Percentiles rank a stretch among this genome's conserved stretches.
Evolutionary conservation across 257 asterid genomes (phyloP).

Genomic region (Nicotiana undulata): DNA sequence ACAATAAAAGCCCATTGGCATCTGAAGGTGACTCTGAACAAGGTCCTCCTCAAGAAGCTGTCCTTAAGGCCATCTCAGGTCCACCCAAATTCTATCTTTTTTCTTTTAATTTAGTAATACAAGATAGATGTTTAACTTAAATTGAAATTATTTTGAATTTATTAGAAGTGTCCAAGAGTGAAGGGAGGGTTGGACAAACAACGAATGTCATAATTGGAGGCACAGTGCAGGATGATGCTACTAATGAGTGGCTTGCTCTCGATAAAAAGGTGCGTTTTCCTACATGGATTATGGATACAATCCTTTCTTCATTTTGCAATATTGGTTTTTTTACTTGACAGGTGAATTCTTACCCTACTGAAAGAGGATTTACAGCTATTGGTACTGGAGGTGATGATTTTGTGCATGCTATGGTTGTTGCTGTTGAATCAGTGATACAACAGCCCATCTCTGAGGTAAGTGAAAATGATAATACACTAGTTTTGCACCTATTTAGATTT

Average conservation of each 20-base stretch:
- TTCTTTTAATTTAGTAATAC: no score
- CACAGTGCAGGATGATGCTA: conserved; percentile 71
- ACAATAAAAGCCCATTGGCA: conserved; percentile 29
- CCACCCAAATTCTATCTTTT: background rate
- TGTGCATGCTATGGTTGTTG: conserved; percentile 91
- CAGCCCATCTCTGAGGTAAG: conserved; percentile 67
- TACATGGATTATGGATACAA: background rate
- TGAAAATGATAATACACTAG: background rate
- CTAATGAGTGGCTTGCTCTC: conserved; percentile 71
- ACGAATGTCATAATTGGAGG: conserved; percentile 87
- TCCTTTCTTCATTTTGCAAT: background rate
- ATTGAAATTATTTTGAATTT: no score
- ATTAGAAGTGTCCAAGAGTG: conserved; percentile 77
- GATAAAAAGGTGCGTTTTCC: conserved; percentile 60
- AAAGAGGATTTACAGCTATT: conserved; percentile 88
- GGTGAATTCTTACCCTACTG: conserved; percentile 92
- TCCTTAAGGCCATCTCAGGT: conserved; percentile 94
- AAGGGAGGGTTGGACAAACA: conserved; percentile 87
- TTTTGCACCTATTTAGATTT: background rate
- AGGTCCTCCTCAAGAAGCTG: conserved; percentile 91
- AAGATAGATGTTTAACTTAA: no score
- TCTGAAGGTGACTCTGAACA: conserved; percentile 50
- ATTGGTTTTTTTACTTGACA: conserved; percentile 14
- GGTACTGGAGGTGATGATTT: conserved; percentile 96
- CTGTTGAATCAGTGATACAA: conserved; percentile 85